phyloP scores from a whole-genome alignment of 306 rosid species.

The Prunus mira region DNA sequence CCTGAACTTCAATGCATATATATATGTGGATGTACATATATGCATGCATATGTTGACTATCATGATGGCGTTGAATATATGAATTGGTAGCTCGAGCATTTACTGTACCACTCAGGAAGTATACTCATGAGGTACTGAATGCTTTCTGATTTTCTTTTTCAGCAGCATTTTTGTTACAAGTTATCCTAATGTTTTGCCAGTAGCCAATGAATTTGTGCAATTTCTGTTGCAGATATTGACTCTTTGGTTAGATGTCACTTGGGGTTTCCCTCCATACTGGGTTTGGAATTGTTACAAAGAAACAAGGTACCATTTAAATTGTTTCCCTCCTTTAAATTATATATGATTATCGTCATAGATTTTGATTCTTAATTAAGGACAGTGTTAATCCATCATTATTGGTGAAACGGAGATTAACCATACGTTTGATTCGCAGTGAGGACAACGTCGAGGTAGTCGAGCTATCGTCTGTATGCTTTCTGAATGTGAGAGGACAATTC shows the following conservation, averaged over 20 bases:
- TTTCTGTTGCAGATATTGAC: slow-evolving; percentile 59
- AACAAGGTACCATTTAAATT: not conserved
- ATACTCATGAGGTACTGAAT: slow-evolving; percentile 66
- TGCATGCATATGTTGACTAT: too few species aligned
- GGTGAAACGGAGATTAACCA: too few species aligned
- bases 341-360: too few species aligned
- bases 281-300: slow-evolving; percentile 24
- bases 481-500: slow-evolving; percentile 8
- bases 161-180: not conserved
- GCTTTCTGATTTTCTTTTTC: not conserved
- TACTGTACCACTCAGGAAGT: slow-evolving; percentile 70
- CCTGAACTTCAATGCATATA: too few species aligned
- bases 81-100: slow-evolving; percentile 66
- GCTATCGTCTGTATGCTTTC: not conserved
- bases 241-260: slow-evolving; percentile 24
- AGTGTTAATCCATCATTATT: too few species aligned
- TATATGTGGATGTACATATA: too few species aligned
- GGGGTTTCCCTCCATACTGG: not conserved
- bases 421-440: not conserved
- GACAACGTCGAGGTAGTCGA: not conserved
- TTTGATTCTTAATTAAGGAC: too few species aligned
- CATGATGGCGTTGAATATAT: too few species aligned
- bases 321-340: too few species aligned
- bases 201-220: not conserved
- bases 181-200: not conserved